Evolutionary conservation across 2,329 filamentous ascomycete species (phyloP).

Genomic region (Fusarium agapanthi): DNA sequence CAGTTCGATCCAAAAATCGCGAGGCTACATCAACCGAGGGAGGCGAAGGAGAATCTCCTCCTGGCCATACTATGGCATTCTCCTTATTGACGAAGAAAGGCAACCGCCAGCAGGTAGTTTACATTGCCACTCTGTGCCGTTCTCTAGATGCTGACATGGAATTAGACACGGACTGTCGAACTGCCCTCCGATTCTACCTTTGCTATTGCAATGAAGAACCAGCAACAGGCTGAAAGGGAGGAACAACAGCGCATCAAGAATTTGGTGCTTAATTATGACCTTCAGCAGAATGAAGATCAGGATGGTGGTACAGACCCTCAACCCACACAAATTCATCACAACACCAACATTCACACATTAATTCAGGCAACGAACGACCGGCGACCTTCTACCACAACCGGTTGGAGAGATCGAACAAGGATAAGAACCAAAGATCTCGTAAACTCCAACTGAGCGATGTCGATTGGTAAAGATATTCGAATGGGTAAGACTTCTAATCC

Average conservation of each 20-base stretch:
- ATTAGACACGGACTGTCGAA: slow-evolving; percentile 87
- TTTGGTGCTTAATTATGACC: slow-evolving; percentile 94
- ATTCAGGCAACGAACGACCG: slow-evolving; percentile 60
- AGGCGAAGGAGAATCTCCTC: slow-evolving; percentile 30
- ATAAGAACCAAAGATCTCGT: slow-evolving; percentile 81
- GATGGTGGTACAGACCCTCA: slow-evolving; percentile 68
- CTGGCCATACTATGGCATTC: slow-evolving; percentile 84
- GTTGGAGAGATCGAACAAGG: slow-evolving; percentile 64
- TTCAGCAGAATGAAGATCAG: slow-evolving; percentile 81
- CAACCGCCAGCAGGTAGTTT: slow-evolving; percentile 84
- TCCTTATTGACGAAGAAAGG: slow-evolving; percentile 94
- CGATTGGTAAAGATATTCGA: slow-evolving; percentile 78
- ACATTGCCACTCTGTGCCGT: not conserved
- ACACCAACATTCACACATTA: slow-evolving; percentile 59
- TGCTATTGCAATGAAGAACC: slow-evolving; percentile 93
- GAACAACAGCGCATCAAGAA: slow-evolving; percentile 99
- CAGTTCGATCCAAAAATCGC: slow-evolving; percentile 77
- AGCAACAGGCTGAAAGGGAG: slow-evolving; percentile 93
- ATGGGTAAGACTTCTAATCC: slow-evolving; percentile 26
- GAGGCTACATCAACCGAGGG: slow-evolving; percentile 56
- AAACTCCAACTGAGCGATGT: slow-evolving; percentile 96
- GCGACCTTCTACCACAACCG: slow-evolving; percentile 62
- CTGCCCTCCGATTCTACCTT: slow-evolving; percentile 92
- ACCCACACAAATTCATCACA: slow-evolving; percentile 15
- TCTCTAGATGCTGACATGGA: slow-evolving; percentile 18